These are phyloP conservation scores for Aristolochia fimbriata DNA, from an alignment of 164 flowering plant genomes.

Conservation along the genomic window DNA sequence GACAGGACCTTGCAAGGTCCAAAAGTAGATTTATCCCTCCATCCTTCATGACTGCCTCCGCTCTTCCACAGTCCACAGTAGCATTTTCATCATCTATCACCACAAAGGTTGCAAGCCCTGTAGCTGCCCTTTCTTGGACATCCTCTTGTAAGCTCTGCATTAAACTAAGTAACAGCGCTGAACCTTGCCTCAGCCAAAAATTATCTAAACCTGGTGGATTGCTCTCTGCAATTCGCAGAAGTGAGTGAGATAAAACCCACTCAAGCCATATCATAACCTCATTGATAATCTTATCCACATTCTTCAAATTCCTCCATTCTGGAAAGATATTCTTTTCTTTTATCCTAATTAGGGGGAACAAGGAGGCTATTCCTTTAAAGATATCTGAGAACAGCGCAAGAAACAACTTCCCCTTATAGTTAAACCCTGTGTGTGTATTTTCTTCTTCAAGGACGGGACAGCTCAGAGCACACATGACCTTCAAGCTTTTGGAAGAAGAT, in stretches of 20 bases:
- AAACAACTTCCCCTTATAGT: constrained; percentile 53
- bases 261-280: constrained; percentile 86
- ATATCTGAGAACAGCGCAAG: constrained; percentile 55
- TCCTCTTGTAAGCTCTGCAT: constrained; percentile 88
- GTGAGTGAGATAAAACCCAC: constrained; percentile 77
- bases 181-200: constrained; percentile 92
- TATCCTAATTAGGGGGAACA: constrained; percentile 43
- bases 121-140: constrained; percentile 97
- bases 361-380: constrained; percentile 52
- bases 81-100: constrained; percentile 95
- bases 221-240: constrained; percentile 75
- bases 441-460: constrained; percentile 69
- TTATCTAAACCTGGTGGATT: constrained; percentile 59
- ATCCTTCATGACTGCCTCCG: constrained; percentile 84
- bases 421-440: constrained; percentile 25
- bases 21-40: constrained; percentile 85
- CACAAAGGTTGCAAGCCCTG: constrained; percentile 94
- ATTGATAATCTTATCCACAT: constrained; percentile 34
- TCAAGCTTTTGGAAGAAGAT: constrained; percentile 53
- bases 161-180: constrained; percentile 60
- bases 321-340: constrained; percentile 45
- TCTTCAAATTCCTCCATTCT: constrained; percentile 51
- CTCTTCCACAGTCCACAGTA: constrained; percentile 68
- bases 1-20: constrained; percentile 71
- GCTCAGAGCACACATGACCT: constrained; percentile 74